Base-by-base conservation (phyloP, 192 early-diverging fungal species). In the Kappamyces sp. region DNA sequence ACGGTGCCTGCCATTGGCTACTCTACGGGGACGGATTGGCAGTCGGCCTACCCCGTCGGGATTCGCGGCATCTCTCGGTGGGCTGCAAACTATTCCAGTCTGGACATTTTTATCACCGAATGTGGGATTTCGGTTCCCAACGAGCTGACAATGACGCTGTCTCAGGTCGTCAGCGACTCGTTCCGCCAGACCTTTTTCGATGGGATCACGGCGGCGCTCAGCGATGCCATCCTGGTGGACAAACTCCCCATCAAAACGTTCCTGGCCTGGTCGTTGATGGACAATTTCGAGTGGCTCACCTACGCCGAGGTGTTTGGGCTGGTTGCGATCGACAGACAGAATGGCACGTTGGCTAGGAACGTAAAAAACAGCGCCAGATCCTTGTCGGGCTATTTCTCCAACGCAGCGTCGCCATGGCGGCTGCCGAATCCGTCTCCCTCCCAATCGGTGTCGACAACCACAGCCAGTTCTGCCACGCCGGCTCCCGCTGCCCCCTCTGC, bases 241-340 rank as follows among this genome's bases (percentile, higher is more conserved):
- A 66, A 66, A 34, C 51, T 68, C 35, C 62, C 62, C 3, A 10
- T 68, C 6, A 64, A 33, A 1, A 55, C 63, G 3, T 43, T 66
- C 10, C 36, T 68, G 3, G 67, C 67, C 3, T 68, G 67, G 67
- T 51, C 47, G 37, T 50, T 68, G 47, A 13, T 68, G 7, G 67
- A 68, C 55, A 68, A 68, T 47, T 68, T 65, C 40, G 67, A 68
- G 40, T 68, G 52, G 38, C 15, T 52, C 5, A 64, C 66, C 9
- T 67, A 67, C 51, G 61, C 49, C n/a, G 48, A 62, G 13, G 43
- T 57, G 3, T 67, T 58, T 58, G 66, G 66, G 2, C 59, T 62
- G 33, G 51, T 67, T 64, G 66, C 52, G 44, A 60, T 67, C 12
- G 60, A 67, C 41, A 23, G 23, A 23, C 23, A 23, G 23, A 23